These are phyloP conservation scores for Durotheca rogersii DNA, from an alignment of 495 filamentous ascomycete genomes.

Conservation along the genomic window DNA sequence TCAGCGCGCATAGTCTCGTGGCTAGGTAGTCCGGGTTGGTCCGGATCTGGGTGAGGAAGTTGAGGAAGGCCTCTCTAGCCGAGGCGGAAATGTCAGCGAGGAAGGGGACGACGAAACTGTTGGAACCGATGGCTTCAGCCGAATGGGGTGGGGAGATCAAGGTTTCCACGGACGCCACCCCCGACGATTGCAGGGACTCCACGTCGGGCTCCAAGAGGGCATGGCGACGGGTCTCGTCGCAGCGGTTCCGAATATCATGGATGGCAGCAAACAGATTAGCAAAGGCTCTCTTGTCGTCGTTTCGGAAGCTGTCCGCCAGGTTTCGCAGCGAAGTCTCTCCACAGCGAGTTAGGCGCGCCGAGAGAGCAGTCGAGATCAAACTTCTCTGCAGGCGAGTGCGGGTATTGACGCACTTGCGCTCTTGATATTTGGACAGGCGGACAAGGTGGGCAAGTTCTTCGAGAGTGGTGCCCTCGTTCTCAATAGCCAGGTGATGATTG, in stretches of 20 bases:
- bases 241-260: slow-evolving; percentile 84
- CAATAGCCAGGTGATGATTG: slow-evolving; percentile 47
- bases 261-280: slow-evolving; percentile 82
- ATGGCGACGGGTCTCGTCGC: slow-evolving; percentile 68
- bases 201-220: slow-evolving; percentile 69
- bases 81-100: slow-evolving; percentile 76
- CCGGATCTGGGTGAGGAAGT: slow-evolving; percentile 78
- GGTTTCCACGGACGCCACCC: slow-evolving; percentile 48
- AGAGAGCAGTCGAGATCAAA: slow-evolving; percentile 72
- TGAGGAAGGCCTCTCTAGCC: slow-evolving; percentile 70
- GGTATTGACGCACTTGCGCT: slow-evolving; percentile 66
- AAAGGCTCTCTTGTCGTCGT: slow-evolving; percentile 88
- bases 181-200: slow-evolving; percentile 50
- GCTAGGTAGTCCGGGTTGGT: slow-evolving; percentile 85
- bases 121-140: slow-evolving; percentile 38
- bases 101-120: slow-evolving; percentile 63
- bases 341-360: slow-evolving; percentile 74
- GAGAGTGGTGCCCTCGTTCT: slow-evolving; percentile 59
- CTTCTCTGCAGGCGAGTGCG: slow-evolving; percentile 66
- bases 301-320: slow-evolving; percentile 83
- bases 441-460: slow-evolving; percentile 72
- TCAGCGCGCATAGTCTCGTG: slow-evolving; percentile 70
- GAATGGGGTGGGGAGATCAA: slow-evolving; percentile 42
- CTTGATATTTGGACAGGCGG: slow-evolving; percentile 69
- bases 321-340: slow-evolving; percentile 77